These are phyloP conservation scores for Teratosphaeria gauchensis DNA, from an alignment of 2,329 filamentous ascomycete genomes.

Conservation along the genomic window DNA sequence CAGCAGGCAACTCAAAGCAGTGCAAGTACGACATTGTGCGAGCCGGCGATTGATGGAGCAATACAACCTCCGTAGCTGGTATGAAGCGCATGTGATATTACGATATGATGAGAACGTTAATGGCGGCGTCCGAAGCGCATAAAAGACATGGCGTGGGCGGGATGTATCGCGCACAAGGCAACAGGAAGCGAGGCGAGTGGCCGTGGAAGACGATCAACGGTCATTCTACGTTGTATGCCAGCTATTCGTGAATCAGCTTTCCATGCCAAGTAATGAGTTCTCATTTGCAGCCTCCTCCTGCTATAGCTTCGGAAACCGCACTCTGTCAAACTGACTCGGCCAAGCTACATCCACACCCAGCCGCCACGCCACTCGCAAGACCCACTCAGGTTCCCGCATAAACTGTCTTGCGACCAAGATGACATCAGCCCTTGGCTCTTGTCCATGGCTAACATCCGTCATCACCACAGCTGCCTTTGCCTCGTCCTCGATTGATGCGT, in stretches of 20 bases:
- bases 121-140: too few relatives aligned
- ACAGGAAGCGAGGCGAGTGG: too few relatives aligned
- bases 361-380: conserved; percentile 41
- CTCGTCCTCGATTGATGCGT: conserved; percentile 11
- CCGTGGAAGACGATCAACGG: neutral
- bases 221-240: neutral
- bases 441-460: conserved; percentile 23
- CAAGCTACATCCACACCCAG: conserved; percentile 40
- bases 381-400: conserved; percentile 47
- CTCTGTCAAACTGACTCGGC: conserved; percentile 37
- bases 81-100: neutral
- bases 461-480: conserved; percentile 26
- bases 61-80: conserved; percentile 6
- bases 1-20: neutral
- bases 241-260: neutral
- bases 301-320: conserved; percentile 20
- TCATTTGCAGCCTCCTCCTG: neutral
- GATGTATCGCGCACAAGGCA: too few relatives aligned
- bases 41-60: conserved; percentile 11
- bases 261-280: neutral
- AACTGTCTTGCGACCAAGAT: conserved; percentile 46
- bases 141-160: too few relatives aligned
- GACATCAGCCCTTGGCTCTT: conserved; percentile 36
- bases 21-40: neutral
- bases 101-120: too few relatives aligned